A percentile compares a stretch with the other conserved stretches of the same genome.
Evolutionary conservation across 2,329 filamentous ascomycete species (phyloP).

Genomic region (Sarocladiaceae sp.): DNA sequence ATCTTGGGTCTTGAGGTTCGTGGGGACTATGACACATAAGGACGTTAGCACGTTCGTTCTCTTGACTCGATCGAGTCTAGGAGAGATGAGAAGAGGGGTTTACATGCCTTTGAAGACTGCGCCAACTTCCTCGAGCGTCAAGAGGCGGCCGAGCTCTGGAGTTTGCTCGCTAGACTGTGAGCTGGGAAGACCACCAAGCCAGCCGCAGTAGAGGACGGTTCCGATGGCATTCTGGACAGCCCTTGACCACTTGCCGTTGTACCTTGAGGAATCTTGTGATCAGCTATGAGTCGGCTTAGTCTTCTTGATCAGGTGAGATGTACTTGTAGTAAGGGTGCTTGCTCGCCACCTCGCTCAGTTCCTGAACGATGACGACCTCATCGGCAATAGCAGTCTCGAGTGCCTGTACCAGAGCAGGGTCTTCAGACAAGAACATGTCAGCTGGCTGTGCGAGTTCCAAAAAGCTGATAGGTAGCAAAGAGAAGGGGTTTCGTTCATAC

Average conservation of each 20-base stretch:
- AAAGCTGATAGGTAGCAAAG: background rate
- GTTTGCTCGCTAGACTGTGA: background rate
- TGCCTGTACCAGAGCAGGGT: slow-evolving; percentile 51
- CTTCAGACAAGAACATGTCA: slow-evolving; percentile 11
- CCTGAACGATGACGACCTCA: slow-evolving; percentile 63
- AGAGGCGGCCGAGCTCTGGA: slow-evolving; percentile 50
- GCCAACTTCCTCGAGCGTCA: slow-evolving; percentile 86
- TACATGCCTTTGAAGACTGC: slow-evolving; percentile 62
- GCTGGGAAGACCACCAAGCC: slow-evolving; percentile 69
- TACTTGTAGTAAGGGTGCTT: slow-evolving; percentile 95
- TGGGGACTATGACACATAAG: slow-evolving; percentile 58
- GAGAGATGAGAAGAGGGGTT: slow-evolving; percentile 3
- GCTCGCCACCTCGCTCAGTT: slow-evolving; percentile 68
- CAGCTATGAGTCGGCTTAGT: too few species aligned
- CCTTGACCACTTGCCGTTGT: slow-evolving; percentile 81
- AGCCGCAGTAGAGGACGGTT: slow-evolving; percentile 55
- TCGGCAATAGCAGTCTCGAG: slow-evolving; percentile 66
- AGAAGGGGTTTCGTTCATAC: slow-evolving; percentile 28
- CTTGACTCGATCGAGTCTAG: background rate
- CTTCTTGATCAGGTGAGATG: too few species aligned
- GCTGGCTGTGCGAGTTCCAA: background rate
- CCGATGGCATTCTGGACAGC: slow-evolving; percentile 73
- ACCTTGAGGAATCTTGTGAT: slow-evolving; percentile 33
- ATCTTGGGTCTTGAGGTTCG: slow-evolving; percentile 84
- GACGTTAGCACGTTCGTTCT: too few species aligned